phyloP scores from a whole-genome alignment of 164 flowering plant species.

The Taxillus chinensis region DNA sequence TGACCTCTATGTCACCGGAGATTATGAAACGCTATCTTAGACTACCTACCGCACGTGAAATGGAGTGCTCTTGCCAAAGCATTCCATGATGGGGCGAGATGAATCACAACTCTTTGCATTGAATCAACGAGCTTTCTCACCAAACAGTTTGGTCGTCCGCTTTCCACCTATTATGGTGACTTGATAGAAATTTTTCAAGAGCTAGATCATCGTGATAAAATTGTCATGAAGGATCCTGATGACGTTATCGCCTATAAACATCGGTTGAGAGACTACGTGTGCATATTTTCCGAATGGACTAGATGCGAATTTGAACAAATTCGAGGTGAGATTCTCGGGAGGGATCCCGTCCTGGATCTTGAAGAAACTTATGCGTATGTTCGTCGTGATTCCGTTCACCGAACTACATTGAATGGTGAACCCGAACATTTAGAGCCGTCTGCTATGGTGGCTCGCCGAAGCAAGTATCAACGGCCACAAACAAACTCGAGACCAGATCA shows the following conservation, averaged over 20 bases:
- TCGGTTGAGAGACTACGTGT: background rate
- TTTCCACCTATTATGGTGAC: background rate
- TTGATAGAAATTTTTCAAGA: background rate
- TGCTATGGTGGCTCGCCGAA: background rate
- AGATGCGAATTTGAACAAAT: background rate
- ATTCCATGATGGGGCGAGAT: conserved; percentile 1
- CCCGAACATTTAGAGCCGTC: background rate
- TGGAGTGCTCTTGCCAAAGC: conserved; percentile 1
- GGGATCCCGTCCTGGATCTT: background rate
- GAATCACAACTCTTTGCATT: conserved; percentile 1
- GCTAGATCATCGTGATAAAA: conserved; percentile 1
- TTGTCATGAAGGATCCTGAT: background rate
- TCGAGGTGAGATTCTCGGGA: conserved; percentile 1
- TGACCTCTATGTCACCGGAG: background rate
- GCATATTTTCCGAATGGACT: background rate
- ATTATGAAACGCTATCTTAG: conserved; percentile 1
- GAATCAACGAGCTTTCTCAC: background rate
- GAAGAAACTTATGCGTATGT: background rate
- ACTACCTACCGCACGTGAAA: background rate
- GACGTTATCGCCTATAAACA: background rate
- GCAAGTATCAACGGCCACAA: too few relatives aligned
- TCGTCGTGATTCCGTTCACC: background rate
- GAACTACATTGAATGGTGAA: background rate
- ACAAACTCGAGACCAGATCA: too few relatives aligned
- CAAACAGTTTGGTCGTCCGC: background rate